These are phyloP conservation scores for Starmera caribaea DNA, from an alignment of 805 yeast species.

Conservation along the genomic window DNA sequence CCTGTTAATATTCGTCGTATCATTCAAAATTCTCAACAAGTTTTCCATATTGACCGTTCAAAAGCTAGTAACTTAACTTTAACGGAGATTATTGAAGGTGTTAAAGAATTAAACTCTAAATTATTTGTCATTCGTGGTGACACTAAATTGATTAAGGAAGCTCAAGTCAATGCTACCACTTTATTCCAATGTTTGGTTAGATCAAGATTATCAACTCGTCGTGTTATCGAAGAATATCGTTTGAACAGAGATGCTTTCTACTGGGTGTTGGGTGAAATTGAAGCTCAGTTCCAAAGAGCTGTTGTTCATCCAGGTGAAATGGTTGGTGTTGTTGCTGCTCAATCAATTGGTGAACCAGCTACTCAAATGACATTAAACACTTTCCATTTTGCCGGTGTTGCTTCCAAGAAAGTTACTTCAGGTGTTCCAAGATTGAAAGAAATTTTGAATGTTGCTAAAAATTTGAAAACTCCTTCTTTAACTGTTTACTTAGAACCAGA, in stretches of 20 bases:
- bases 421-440: constrained; percentile 98
- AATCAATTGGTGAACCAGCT: constrained; percentile 97
- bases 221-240: constrained; percentile 86
- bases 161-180: constrained; percentile 86
- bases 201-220: constrained; percentile 83
- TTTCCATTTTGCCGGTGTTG: constrained; percentile 97
- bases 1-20: constrained; percentile 97
- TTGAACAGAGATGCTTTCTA: constrained; percentile 80
- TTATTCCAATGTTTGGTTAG: constrained; percentile 87
- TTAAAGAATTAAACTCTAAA: constrained; percentile 55
- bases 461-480: constrained; percentile 98
- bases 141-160: constrained; percentile 63
- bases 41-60: constrained; percentile 85
- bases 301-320: constrained; percentile 95
- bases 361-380: constrained; percentile 97
- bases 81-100: constrained; percentile 68
- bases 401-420: constrained; percentile 89
- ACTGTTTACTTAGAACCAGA: constrained; percentile 85
- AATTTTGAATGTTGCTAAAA: constrained; percentile 96
- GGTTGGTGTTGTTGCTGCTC: constrained; percentile 98
- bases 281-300: constrained; percentile 85
- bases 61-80: constrained; percentile 87
- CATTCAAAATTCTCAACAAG: constrained; percentile 93
- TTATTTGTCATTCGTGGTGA: constrained; percentile 78
- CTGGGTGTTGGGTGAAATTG: constrained; percentile 94